Evolutionary conservation across 2,329 filamentous ascomycete genomes (phyloP), one percentile per base, ranked within the genome.

Genomic region (Nemania sp.): DNA sequence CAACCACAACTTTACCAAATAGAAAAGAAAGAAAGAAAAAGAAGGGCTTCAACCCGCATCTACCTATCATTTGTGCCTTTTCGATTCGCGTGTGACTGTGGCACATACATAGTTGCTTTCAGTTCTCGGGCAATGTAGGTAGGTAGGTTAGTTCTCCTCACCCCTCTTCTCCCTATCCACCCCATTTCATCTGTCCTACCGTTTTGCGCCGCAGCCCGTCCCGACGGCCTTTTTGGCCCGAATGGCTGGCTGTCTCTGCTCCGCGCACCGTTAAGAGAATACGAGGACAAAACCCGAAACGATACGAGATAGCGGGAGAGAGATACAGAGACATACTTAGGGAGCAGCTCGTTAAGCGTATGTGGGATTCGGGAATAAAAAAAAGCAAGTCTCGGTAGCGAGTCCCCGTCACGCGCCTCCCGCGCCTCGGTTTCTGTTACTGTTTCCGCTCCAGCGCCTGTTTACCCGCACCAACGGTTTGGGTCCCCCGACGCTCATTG

Each of bases 401-500:
- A 62, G 26, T n/a, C n/a, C 32, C 32, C 51, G 41, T 54, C 41
- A 24, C 52, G 43, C 52, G 52, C 38, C 26, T 45, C 41, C 20
- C 18, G 26, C 51, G 15, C 26, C 51, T 32, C 26, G 10, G 13
- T 53, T 38, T 32, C 35, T 32, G 24, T 56, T 20, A 32, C 52
- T 56, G 22, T 32, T 38, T 56, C 29, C 10, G 22, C 20, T 27
- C 47, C 22, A 26, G 52, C 5, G n/a, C 18, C 20, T 27, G 29
- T 56, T 56, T 56, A 56, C 24, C 60, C 51, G 52, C 60, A 43
- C 53, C 64, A 62, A 57, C 58, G 26, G 43, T 52, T 52, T 29
- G 57, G 57, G 43, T 43, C 53, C 11, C 6, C 15, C 20, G n/a
- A 32, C 13, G 26, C 29, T 22, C 43, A 64, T 63, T 56, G 67